Base-by-base conservation (phyloP, 2,329 filamentous ascomycete species). In the Cercospora berteroae region DNA sequence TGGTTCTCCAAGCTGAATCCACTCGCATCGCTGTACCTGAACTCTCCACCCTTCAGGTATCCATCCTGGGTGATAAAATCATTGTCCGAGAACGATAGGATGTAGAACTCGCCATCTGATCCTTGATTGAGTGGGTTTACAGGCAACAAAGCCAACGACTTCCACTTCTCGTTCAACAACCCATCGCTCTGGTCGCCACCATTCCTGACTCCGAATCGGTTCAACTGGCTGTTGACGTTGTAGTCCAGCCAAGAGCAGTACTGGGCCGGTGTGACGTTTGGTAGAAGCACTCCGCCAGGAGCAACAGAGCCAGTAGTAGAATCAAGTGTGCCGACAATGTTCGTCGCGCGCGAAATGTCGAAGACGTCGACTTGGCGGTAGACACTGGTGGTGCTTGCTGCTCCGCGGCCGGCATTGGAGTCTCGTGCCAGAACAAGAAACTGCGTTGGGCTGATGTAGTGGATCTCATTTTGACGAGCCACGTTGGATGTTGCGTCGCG, bases 121-220 rank as follows among this genome's bases (percentile, higher is more conserved):
- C 79, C 76, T 1, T 69, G 64, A n/a, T 76, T 74, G 3, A 78
- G 77, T 63, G 77, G 76, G 72, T 87, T 82, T 6, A 87, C 84
- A 0, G 88, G 88, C 2, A 88, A 83, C 25, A 92, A 75, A 2
- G 87, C 86, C 58, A 93, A 78, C 20, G 85, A 87, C 80, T 93
- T 90, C 90, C 90, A 93, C 75, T 93, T 93, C 81, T 93, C 90
- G 73, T 92, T 92, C 75, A 93, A 75, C 39, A 92, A 78, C 0
- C 77, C 79, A 0, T 79, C 73, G 73, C 90, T 85, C 71, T 89
- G 84, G 0, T 78, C 79, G 0, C 88, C 89, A 2, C 90, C 90
- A 72, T 92, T 92, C 72, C 90, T 88, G 4, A 90, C 77, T 0
- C 87, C 86, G 70, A 92, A 92, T 20, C 86, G 84, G 44, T 82